Evolutionary conservation across 352 stramenopile genomes (phyloP).

Genomic region (Pythium pyrilobum): DNA sequence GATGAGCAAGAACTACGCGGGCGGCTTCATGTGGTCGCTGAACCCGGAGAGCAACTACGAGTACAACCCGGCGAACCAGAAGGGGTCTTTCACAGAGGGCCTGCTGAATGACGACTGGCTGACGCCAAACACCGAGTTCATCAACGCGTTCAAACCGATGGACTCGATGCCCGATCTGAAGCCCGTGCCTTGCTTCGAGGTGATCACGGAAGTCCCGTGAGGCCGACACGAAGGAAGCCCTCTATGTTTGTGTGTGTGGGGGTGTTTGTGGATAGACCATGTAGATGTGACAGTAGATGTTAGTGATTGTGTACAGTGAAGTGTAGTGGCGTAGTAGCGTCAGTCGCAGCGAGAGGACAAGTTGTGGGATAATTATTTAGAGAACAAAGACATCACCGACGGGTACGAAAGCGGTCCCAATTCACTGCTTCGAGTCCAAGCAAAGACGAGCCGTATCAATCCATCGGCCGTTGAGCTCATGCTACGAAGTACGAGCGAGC

Average conservation of each 20-base stretch:
- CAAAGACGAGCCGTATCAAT: no score
- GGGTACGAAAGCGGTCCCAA: no score
- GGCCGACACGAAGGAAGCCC: neutral
- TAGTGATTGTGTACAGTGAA: neutral
- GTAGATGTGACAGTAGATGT: conserved; percentile 1
- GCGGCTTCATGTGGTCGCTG: conserved; percentile 81
- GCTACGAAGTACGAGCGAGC: no score
- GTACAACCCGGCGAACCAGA: conserved; percentile 59
- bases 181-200: conserved; percentile 58
- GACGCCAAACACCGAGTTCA: conserved; percentile 60
- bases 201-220: conserved; percentile 6
- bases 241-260: neutral
- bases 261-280: neutral
- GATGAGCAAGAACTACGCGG: conserved; percentile 53
- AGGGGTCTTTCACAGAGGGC: conserved; percentile 63
- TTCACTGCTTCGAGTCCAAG: no score
- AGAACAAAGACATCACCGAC: neutral
- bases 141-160: conserved; percentile 63
- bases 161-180: conserved; percentile 56
- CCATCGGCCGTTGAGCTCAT: no score
- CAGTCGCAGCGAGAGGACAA: no score
- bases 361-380: conserved; percentile 6
- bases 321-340: neutral
- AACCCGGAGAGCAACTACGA: conserved; percentile 76
- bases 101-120: conserved; percentile 76